Evolutionary conservation across 257 asterid genomes (phyloP).

Genomic region (Plantago elongata): DNA sequence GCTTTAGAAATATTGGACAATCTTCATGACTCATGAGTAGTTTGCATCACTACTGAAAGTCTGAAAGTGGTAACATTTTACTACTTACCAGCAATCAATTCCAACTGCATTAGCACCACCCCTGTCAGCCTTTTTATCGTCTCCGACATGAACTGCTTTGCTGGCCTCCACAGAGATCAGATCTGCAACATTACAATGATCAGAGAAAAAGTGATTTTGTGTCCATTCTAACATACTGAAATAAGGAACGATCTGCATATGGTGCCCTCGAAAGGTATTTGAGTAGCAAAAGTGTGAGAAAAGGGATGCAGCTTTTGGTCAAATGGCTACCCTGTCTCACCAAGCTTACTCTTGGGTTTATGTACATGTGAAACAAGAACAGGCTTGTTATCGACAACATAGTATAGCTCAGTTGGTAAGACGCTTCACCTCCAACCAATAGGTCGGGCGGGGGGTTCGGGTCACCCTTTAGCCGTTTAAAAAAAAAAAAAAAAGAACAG

Average conservation of each 20-base stretch:
- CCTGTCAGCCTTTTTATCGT: slow-evolving; percentile 72
- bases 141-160: slow-evolving; percentile 85
- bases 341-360: too few species aligned
- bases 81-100: slow-evolving; percentile 64
- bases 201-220: neutral
- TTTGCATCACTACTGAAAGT: neutral
- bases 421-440: too few species aligned
- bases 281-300: too few species aligned
- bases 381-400: neutral
- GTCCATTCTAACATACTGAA: neutral
- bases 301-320: too few species aligned
- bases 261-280: too few species aligned
- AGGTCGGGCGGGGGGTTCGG: too few species aligned
- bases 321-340: too few species aligned
- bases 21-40: too few species aligned
- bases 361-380: neutral
- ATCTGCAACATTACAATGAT: slow-evolving; percentile 40
- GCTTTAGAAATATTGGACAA: too few species aligned
- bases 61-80: neutral
- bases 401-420: too few species aligned
- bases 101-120: slow-evolving; percentile 83
- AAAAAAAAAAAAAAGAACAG: slow-evolving; percentile 1
- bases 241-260: neutral
- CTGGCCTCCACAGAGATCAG: slow-evolving; percentile 51
- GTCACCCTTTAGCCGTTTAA: too few species aligned